A percentile compares a stretch with the other conserved stretches of the same genome.
Conservation (phyloP, 2,329 filamentous ascomycete species). For the Lasiodiplodia citricola region DNA sequence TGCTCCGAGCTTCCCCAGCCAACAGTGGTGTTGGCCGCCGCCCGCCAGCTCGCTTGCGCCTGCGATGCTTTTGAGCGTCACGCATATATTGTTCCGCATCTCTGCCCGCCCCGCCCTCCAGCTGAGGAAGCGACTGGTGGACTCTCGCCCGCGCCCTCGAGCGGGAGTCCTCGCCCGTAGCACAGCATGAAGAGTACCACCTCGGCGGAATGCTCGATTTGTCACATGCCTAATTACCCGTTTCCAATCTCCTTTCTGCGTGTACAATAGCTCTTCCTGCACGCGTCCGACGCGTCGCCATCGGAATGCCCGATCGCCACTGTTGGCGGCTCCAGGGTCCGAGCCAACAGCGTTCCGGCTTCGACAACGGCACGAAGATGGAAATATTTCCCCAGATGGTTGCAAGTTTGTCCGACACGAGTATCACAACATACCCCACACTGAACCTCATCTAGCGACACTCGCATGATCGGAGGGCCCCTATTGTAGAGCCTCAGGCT, state of each 20-base stretch:
- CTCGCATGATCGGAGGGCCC: neutral
- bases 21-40: slow-evolving; percentile 5
- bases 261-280: neutral
- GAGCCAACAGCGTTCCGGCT: neutral
- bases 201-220: slow-evolving; percentile 15
- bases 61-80: slow-evolving; percentile 6
- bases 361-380: too few relatives aligned
- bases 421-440: neutral
- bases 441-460: neutral
- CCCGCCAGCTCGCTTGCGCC: neutral
- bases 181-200: slow-evolving; percentile 16
- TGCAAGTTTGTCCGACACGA: neutral
- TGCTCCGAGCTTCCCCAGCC: slow-evolving; percentile 8
- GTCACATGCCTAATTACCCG: slow-evolving; percentile 4
- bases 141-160: neutral
- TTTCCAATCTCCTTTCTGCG: neutral
- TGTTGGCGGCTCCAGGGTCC: neutral
- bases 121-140: neutral
- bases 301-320: slow-evolving; percentile 8
- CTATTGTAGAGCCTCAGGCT: neutral
- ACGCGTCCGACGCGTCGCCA: slow-evolving; percentile 2
- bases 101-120: neutral
- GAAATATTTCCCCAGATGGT: neutral
- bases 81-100: slow-evolving; percentile 16
- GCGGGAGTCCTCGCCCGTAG: neutral